Conservation (phyloP, 1,284 basidiomycete species). For the Cryptococcus sp. region DNA sequence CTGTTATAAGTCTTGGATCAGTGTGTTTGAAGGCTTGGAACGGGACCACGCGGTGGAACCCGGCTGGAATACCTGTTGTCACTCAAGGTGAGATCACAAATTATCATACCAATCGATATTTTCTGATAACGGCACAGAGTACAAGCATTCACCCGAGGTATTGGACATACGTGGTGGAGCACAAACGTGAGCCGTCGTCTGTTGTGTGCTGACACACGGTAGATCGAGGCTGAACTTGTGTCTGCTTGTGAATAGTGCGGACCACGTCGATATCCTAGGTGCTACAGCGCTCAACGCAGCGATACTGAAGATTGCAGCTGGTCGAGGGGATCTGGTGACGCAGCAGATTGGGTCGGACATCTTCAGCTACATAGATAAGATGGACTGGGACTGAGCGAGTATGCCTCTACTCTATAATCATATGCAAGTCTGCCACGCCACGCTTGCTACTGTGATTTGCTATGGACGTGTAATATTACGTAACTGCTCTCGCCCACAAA, state of each 20-base stretch:
- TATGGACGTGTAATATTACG: too few species aligned
- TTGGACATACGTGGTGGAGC: slow-evolving; percentile 83
- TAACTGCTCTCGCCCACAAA: too few species aligned
- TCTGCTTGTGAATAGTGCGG: slow-evolving; percentile 51
- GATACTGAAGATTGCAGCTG: slow-evolving; percentile 69
- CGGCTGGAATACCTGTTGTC: slow-evolving; percentile 78
- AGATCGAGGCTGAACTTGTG: slow-evolving; percentile 1
- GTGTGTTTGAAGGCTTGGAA: slow-evolving; percentile 99
- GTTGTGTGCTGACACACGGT: neutral
- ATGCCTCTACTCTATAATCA: too few species aligned
- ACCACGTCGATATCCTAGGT: slow-evolving; percentile 93
- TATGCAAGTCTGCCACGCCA: too few species aligned
- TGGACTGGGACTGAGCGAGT: slow-evolving; percentile 63
- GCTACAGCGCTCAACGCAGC: slow-evolving; percentile 84
- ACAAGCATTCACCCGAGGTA: slow-evolving; percentile 78
- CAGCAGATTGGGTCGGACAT: slow-evolving; percentile 80
- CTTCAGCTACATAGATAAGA: slow-evolving; percentile 68
- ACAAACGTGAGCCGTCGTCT: slow-evolving; percentile 61
- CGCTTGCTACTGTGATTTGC: too few species aligned
- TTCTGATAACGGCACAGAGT: slow-evolving; percentile 55
- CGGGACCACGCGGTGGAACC: slow-evolving; percentile 80
- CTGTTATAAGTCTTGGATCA: slow-evolving; percentile 80
- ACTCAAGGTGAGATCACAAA: slow-evolving; percentile 67
- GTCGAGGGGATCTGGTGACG: slow-evolving; percentile 52
- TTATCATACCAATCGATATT: neutral